phyloP scores from a whole-genome alignment of 352 stramenopile species.

The Pythium aristosporum region DNA sequence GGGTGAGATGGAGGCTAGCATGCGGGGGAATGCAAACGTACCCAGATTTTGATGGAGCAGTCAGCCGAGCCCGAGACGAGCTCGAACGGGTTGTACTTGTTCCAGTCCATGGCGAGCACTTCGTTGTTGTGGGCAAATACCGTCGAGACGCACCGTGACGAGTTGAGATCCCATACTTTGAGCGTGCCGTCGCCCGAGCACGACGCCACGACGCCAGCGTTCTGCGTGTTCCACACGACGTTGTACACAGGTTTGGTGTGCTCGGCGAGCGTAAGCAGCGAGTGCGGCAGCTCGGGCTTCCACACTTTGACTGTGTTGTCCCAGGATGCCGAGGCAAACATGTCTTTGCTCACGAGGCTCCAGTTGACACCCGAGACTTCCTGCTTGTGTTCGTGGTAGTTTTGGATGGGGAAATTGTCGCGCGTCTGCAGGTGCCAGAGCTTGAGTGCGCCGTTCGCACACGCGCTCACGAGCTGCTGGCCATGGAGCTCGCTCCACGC shows the following conservation, averaged over 20 bases:
- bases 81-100: slow-evolving; percentile 92
- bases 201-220: slow-evolving; percentile 63
- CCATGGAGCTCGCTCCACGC: slow-evolving; percentile 88
- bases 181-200: slow-evolving; percentile 75
- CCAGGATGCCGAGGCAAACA: slow-evolving; percentile 87
- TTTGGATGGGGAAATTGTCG: slow-evolving; percentile 87
- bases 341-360: slow-evolving; percentile 88
- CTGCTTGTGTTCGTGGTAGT: slow-evolving; percentile 84
- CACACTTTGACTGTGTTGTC: slow-evolving; percentile 88
- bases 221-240: slow-evolving; percentile 83
- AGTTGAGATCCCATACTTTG: slow-evolving; percentile 83
- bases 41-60: slow-evolving; percentile 84
- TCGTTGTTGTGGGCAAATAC: slow-evolving; percentile 81
- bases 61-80: slow-evolving; percentile 86
- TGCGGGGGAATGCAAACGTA: slow-evolving; percentile 24
- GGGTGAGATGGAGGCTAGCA: too few species aligned
- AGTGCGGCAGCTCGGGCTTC: slow-evolving; percentile 68
- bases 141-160: slow-evolving; percentile 44
- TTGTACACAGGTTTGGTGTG: slow-evolving; percentile 84
- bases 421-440: slow-evolving; percentile 88
- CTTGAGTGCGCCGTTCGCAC: slow-evolving; percentile 85
- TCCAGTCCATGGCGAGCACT: slow-evolving; percentile 89
- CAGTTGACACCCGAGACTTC: slow-evolving; percentile 90
- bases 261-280: slow-evolving; percentile 72
- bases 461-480: slow-evolving; percentile 86